Evolutionary conservation across 2,329 filamentous ascomycete species (phyloP).

Genomic region (Talaromyces islandicus): DNA sequence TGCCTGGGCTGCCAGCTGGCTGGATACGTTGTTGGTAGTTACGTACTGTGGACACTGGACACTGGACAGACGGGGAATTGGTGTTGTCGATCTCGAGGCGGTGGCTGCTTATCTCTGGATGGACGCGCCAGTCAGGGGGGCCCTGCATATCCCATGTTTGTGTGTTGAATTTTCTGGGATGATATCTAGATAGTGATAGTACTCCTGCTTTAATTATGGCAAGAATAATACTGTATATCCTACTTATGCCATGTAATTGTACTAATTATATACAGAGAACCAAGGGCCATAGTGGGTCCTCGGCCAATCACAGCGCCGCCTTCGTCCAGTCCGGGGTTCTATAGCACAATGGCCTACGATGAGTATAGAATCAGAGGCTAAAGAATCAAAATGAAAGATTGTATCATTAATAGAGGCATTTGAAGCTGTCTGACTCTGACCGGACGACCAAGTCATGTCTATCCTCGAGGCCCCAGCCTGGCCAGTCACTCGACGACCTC

Average conservation of each 20-base stretch:
- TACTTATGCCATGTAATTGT: too few relatives aligned
- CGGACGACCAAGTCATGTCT: not conserved
- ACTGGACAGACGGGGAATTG: not conserved
- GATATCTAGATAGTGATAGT: too few relatives aligned
- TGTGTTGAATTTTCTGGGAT: not conserved
- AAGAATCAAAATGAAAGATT: not conserved
- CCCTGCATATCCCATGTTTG: not conserved
- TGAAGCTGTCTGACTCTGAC: too few relatives aligned
- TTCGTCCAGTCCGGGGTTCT: not conserved
- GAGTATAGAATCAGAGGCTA: not conserved
- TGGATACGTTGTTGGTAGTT: not conserved
- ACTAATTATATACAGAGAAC: not conserved
- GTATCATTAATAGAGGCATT: not conserved
- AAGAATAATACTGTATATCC: too few relatives aligned
- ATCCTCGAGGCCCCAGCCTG: not conserved
- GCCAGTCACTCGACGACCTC: not conserved
- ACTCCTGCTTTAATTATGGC: too few relatives aligned
- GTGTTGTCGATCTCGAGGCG: not conserved
- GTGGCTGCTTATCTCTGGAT: not conserved
- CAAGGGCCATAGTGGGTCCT: not conserved
- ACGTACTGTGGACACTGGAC: not conserved
- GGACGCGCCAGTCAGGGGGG: not conserved
- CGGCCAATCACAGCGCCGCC: not conserved
- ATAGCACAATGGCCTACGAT: not conserved
- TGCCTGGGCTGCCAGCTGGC: not conserved